These are phyloP conservation scores for Alternaria novae-zelandiae DNA, from an alignment of 2,329 filamentous ascomycete species.

Conservation along the genomic window DNA sequence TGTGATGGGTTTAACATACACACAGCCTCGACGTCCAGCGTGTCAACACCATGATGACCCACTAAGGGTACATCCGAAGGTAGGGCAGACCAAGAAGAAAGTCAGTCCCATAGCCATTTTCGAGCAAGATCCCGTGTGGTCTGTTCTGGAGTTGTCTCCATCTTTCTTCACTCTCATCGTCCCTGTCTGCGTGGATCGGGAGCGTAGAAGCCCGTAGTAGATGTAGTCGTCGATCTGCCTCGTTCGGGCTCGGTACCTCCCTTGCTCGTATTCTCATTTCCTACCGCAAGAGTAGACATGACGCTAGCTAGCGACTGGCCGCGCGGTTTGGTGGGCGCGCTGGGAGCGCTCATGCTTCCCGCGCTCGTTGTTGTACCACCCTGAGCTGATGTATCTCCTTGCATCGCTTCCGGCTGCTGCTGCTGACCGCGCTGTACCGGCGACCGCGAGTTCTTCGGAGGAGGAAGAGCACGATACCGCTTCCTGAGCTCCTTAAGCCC, in stretches of 20 bases:
- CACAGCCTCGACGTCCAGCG: background rate
- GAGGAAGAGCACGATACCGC: background rate
- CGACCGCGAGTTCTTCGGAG: background rate
- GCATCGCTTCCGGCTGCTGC: background rate
- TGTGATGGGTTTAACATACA: background rate
- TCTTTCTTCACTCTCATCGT: background rate
- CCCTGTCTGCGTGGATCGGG: slow-evolving; percentile 1
- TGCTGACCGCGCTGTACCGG: background rate
- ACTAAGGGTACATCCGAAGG: background rate
- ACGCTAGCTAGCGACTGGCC: background rate
- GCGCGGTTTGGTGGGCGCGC: background rate
- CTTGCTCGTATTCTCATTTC: background rate
- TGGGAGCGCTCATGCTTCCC: background rate
- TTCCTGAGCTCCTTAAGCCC: slow-evolving; percentile 1
- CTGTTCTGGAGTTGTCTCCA: background rate
- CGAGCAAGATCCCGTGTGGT: background rate
- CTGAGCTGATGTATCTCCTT: background rate
- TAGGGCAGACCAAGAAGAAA: too few relatives aligned
- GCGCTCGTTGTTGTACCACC: background rate
- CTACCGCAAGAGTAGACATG: background rate
- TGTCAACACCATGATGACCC: too few relatives aligned
- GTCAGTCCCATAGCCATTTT: background rate
- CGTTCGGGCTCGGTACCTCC: background rate
- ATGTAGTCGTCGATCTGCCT: background rate
- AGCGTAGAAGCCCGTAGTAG: background rate